Conservation (phyloP, 306 rosid genomes). For the Elaeagnus macrophylla region DNA sequence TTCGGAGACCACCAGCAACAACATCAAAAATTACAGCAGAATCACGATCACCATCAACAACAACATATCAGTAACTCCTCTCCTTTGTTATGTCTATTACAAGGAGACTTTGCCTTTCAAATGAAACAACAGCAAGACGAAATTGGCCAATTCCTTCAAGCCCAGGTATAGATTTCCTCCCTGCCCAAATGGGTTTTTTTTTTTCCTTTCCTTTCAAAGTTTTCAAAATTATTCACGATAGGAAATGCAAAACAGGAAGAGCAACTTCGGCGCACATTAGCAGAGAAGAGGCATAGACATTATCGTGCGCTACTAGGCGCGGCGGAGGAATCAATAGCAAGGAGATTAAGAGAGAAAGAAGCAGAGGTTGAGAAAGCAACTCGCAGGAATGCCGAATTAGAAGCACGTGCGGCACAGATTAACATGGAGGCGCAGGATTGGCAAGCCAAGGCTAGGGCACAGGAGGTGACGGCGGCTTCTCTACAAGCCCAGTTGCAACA, state of each 20-base stretch:
- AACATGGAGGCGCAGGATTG: constrained; percentile 64
- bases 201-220: not conserved
- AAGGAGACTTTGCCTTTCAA: constrained; percentile 49
- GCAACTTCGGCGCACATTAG: constrained; percentile 50
- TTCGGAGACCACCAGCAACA: constrained; percentile 52
- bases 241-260: constrained; percentile 42
- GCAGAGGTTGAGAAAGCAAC: constrained; percentile 55
- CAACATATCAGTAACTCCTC: constrained; percentile 32
- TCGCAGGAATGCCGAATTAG: constrained; percentile 63
- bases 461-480: constrained; percentile 59
- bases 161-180: constrained; percentile 44
- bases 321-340: constrained; percentile 52
- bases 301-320: constrained; percentile 44
- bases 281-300: constrained; percentile 62
- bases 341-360: constrained; percentile 59
- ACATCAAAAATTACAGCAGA: constrained; percentile 24
- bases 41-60: constrained; percentile 27
- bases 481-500: constrained; percentile 68
- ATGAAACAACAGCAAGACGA: constrained; percentile 68
- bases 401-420: constrained; percentile 78
- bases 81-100: constrained; percentile 36
- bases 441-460: constrained; percentile 70
- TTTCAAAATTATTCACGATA: not conserved
- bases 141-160: constrained; percentile 59
- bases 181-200: constrained; percentile 12